Base-by-base conservation (phyloP, 2,329 filamentous ascomycete genomes). In the Madurella fahalii region DNA sequence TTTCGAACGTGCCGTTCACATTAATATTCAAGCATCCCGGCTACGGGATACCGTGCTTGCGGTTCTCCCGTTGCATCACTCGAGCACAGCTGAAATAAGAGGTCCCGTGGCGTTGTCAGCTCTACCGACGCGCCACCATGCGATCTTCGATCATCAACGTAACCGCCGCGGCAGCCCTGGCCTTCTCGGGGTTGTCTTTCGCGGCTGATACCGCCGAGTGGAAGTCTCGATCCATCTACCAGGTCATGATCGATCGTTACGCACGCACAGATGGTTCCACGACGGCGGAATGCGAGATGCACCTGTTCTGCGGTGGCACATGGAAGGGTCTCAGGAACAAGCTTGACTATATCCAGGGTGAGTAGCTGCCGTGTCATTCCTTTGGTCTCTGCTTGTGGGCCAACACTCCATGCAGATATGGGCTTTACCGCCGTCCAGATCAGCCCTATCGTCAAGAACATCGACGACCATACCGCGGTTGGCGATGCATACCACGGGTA, bases 341-440 rank as follows among this genome's bases (percentile, higher is more conserved):
- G 58, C 74, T 86, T 40, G 82, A 85, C 66, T 85, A 85, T 65
- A 85, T 86, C 65, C 74, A 81, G 63, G 75, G 75, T 61, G 48
- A 60, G 62, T 5, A 37, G 18, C 13, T 9, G 31, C 43, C 31
- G 8, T 17, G 4, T 32, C 5, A 18, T 18, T 37, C 31, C 13
- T 34, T 30, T n/a, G 16, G n/a, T 31, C 15, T n/a, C 11, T 20
- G 34, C 34, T 34, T 20, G 16, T 11, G 18, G 16, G 16, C 34
- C 47, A 25, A 25, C 25, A 25, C 37, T 16, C 25, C 47, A 40
- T 46, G 20, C 47, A 67, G 64, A 59, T 47, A 80, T 84, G 77
- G 81, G 80, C 20, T 83, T 83, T 58, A 77, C 78, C 52, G 80
- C 80, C 40, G 70, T 82, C 47, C 79, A 79, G 77, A 82, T 84